phyloP scores from a whole-genome alignment of 202 grass and related monocot species.

The Thinopyrum obtusiflorum region DNA sequence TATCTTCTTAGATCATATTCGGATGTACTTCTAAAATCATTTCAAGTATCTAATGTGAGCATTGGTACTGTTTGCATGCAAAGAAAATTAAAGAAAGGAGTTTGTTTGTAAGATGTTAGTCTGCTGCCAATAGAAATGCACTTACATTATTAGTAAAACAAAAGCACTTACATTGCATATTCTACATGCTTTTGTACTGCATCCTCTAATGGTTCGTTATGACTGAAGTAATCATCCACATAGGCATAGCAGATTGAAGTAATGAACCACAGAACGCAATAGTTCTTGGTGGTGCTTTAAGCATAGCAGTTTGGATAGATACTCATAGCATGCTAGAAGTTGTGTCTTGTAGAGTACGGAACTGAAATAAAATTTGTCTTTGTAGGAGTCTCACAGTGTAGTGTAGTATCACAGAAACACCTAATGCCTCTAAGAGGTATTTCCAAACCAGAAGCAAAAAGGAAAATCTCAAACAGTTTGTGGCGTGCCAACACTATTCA shows the following conservation, averaged over 20 bases:
- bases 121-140: neutral
- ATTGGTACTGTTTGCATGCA: neutral
- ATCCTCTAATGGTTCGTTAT: neutral
- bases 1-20: neutral
- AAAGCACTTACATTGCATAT: neutral
- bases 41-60: neutral
- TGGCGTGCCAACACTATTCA: neutral
- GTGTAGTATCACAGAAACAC: neutral
- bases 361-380: neutral
- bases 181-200: neutral
- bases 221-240: neutral
- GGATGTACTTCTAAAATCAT: neutral
- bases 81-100: too few relatives aligned
- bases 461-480: neutral
- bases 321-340: neutral
- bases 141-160: too few relatives aligned
- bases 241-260: neutral
- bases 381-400: neutral
- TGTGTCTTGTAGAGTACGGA: neutral
- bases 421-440: neutral
- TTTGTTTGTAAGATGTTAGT: neutral
- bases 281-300: neutral
- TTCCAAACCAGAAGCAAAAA: neutral
- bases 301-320: neutral
- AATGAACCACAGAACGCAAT: neutral